A percentile compares a stretch with the other conserved stretches of the same genome.
phyloP scores from a whole-genome alignment of 371 early-diverging fungal species.

The Mucor circinelloides region DNA sequence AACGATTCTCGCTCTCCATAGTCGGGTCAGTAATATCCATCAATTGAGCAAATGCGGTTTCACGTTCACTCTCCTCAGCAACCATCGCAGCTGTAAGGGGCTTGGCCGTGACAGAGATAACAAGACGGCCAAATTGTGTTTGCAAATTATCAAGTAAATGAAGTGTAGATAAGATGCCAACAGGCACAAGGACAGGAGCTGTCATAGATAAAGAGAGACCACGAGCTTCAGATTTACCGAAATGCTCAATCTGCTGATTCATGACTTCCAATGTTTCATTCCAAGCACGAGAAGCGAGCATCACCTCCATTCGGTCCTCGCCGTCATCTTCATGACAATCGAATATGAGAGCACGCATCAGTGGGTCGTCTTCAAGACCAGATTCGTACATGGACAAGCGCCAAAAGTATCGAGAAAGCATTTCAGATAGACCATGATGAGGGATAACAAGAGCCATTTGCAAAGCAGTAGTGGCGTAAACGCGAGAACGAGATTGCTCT shows the following conservation, averaged over 20 bases:
- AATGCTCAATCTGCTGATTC: constrained; percentile 27
- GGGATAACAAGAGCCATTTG: constrained; percentile 40
- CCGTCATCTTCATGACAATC: constrained; percentile 41
- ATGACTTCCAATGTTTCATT: constrained; percentile 37
- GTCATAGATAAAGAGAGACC: constrained; percentile 34
- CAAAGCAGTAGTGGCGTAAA: constrained; percentile 45
- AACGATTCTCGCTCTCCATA: constrained; percentile 3
- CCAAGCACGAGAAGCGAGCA: constrained; percentile 44
- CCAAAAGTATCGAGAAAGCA: constrained; percentile 38
- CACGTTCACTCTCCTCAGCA: constrained; percentile 20
- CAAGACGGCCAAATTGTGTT: constrained; percentile 38
- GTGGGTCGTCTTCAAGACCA: constrained; percentile 32
- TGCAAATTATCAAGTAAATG: constrained; percentile 43
- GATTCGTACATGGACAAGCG: constrained; percentile 41
- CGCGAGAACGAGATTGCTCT: constrained; percentile 32
- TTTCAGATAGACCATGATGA: constrained; percentile 21
- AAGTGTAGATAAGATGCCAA: constrained; percentile 33
- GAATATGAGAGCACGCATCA: constrained; percentile 33
- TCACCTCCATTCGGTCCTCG: constrained; percentile 33
- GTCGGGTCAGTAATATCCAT: constrained; percentile 25
- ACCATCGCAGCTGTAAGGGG: constrained; percentile 13
- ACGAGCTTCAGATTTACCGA: constrained; percentile 11
- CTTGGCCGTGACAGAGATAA: constrained; percentile 34
- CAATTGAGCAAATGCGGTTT: constrained; percentile 35
- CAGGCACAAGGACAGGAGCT: constrained; percentile 32